Evolutionary conservation across 331 rosid genomes (phyloP), one percentile per base, ranked within the genome.

Genomic region (Acacia pycnantha): DNA sequence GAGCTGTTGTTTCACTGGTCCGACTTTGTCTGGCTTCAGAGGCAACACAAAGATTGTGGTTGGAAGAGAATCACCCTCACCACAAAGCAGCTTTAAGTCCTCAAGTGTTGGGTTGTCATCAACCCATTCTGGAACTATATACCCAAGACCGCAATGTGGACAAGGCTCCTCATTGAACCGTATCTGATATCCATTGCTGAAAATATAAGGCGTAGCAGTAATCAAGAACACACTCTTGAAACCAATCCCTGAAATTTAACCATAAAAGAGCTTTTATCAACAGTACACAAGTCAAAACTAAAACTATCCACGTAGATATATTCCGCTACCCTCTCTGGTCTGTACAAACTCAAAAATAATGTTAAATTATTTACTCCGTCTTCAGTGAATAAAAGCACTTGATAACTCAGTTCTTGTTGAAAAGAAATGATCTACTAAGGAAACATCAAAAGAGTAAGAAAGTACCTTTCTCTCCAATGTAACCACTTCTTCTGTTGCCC

Each of bases 211-310:
- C 47, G 74, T 73, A 47, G 91, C 71, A 58, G 94, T 87, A 48
- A 94, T 86, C 73, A 94, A 83, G 84, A 94, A 94, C 8, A 94
- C 98, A 84, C 97, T 94, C 88, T 94, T 92, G 90, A 92, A 92
- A 10, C 98, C 97, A 74, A 91, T 94, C 18, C 97, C 96, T 94
- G 91, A 84, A 75, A 47, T 73, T 74, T 18, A 41, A 73, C 18
- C 71, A 82, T 15, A 73, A 74, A 21, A 33, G 0, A 70, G 54
- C 40, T 56, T 73, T 61, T 15, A 56, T 83, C 81, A 86, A 22
- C 11, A 43, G 31, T 12, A 2, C 15, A 47, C 43, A 47, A 12
- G 1, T 24, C 16, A 22, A 75, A 67, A 59, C 65, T 58, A 58
- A 58, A 43, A n/a, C 15, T 54, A 2, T 29, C 31, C 31, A 40